Conservation (phyloP, 148 eudicot species). For the Chenopodium album region DNA sequence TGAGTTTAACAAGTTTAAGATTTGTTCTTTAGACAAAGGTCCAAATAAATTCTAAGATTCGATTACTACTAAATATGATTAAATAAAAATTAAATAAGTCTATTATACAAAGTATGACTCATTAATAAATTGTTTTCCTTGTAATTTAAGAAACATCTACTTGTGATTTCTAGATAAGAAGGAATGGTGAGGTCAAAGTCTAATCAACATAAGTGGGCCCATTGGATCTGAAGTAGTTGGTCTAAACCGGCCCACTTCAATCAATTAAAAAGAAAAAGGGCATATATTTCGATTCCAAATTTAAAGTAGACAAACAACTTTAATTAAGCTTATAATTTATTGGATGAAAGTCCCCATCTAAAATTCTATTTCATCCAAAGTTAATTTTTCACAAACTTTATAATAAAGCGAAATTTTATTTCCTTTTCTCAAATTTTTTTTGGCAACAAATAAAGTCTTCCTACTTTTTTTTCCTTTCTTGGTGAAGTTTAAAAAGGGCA, state of each 20-base stretch:
- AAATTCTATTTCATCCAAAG: background rate
- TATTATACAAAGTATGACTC: no score
- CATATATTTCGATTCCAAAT: background rate
- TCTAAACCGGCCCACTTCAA: slow-evolving; percentile 9
- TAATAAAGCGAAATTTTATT: background rate
- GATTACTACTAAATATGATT: no score
- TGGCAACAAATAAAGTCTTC: background rate
- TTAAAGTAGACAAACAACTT: background rate
- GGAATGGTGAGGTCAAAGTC: slow-evolving; percentile 7
- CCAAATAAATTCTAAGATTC: no score
- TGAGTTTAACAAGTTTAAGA: no score
- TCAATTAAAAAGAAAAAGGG: background rate
- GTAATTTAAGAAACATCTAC: background rate
- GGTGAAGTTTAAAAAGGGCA: background rate
- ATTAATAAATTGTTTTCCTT: background rate
- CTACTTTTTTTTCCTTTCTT: background rate
- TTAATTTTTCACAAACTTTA: background rate
- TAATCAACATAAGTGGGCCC: slow-evolving; percentile 13
- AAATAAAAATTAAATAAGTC: no score
- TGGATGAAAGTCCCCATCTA: background rate
- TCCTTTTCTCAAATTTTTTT: background rate
- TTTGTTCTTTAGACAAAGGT: no score
- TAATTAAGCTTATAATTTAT: background rate
- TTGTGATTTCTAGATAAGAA: background rate
- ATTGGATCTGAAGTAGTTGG: slow-evolving; percentile 1